Evolutionary conservation across 2,329 filamentous ascomycete species (phyloP), one percentile per base, ranked within the genome.

Genomic region (Stromatinia cepivora): DNA sequence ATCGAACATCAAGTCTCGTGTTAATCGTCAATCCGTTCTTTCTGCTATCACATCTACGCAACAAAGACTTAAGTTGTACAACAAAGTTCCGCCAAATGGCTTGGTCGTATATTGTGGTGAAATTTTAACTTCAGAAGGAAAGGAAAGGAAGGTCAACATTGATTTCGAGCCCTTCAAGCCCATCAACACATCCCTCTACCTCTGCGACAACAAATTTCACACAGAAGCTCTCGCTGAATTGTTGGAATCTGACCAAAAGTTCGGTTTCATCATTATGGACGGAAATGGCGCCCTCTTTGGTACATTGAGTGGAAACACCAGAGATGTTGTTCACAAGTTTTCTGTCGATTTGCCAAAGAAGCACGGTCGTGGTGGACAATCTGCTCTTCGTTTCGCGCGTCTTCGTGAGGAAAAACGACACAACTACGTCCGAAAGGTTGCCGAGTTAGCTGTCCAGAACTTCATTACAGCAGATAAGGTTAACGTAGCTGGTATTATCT

Each of bases 111-210:
- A 99, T 87, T 99, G 95, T 82, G 95, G 95, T 90, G 95, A 99
- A 97, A 98, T 99, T 81, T 90, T 99, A 85, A 99, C 95, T 69
- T 90, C 90, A 42, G 95, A 99, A 85, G 95, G 95, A 82, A 99
- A 99, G 83, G 95, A 99, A 84, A 88, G 95, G 79, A 99, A 97
- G 86, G 96, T 99, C 85, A 99, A 99, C 83, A 99, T 99, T 81
- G 96, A 99, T 80, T 99, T 99, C 81, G 95, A 99, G 83, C 95
- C 95, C 45, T 99, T 99, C 87, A 99, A 99, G 87, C 95, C 95
- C 71, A 99, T 99, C 88, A 99, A 99, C 83, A 99, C 95, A 48
- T 99, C 96, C 57, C 88, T 99, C 59, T 99, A 99, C 81, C 92
- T 99, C 71, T 99, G 95, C 84, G 95, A 99, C 88, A 99, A 99